These are phyloP conservation scores for Aspergillus eucalypticola DNA, from an alignment of 2,329 filamentous ascomycete species.

Conservation along the genomic window DNA sequence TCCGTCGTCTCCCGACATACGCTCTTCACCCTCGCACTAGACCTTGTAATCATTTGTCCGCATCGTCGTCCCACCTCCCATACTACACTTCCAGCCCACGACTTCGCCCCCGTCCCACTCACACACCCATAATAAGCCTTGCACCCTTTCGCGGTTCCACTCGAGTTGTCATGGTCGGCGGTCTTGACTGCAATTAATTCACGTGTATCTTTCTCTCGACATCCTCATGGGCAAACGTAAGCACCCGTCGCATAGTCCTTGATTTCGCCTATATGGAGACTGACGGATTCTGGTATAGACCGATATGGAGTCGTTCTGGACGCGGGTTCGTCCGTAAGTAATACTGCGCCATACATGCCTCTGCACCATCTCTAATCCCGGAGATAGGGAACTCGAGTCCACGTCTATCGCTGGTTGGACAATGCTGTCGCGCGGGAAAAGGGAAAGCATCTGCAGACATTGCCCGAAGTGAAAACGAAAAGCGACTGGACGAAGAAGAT, in stretches of 20 bases:
- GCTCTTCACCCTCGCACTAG: not conserved
- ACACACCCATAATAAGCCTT: not conserved
- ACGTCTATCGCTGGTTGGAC: conserved; percentile 93
- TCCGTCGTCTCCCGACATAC: not conserved
- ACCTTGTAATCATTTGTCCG: not conserved
- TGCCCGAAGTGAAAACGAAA: conserved; percentile 81
- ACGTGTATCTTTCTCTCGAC: not conserved
- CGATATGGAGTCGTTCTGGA: conserved; percentile 93
- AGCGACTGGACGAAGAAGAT: conserved; percentile 93
- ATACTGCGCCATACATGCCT: not conserved
- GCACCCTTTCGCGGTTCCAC: not conserved
- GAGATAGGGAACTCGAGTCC: conserved; percentile 76
- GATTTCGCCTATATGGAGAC: not conserved
- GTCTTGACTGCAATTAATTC: too few species aligned
- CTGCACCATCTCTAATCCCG: conserved; percentile 8
- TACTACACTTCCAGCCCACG: not conserved
- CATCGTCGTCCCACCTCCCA: not conserved
- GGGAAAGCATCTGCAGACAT: conserved; percentile 62
- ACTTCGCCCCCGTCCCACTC: not conserved
- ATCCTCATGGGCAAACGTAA: conserved; percentile 48
- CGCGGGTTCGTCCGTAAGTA: conserved; percentile 80
- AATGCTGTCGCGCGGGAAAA: conserved; percentile 65
- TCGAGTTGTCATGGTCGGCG: too few species aligned
- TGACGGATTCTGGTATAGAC: conserved; percentile 41
- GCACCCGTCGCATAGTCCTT: conserved; percentile 6